Base-by-base conservation (phyloP, 352 stramenopile genomes). In the Globisporangium abappressorium region DNA sequence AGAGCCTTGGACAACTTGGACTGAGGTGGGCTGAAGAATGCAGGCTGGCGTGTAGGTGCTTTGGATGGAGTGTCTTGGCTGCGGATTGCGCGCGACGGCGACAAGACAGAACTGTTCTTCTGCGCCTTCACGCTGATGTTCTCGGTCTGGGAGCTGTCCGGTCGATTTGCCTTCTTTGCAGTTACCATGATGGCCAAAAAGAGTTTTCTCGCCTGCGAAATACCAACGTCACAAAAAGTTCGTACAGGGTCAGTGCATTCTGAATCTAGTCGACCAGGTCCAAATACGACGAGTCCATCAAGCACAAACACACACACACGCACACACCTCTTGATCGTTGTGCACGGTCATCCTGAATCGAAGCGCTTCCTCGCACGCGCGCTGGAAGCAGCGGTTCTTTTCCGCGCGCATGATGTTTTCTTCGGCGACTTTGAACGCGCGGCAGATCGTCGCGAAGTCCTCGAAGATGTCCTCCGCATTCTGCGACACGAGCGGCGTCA, bases 281-380 rank as follows among this genome's bases (percentile, higher is more conserved):
- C 36, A 46, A 24, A 24, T 41, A 15, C 18, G 38, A 18, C 20
- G 7, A 11, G 14, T n/a, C 34, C 26, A n/a, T 47, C 15, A 8
- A 14, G 18, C n/a, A 5, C 9, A 12, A 46, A 43, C 36, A 43
- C 11, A 26, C 24, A 26, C 24, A 26, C 24, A 26, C 24, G 24
- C 24, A 26, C 57, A 28, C 15, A 77, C 77, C 46, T 78, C 56
- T 9, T 68, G 64, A 22, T 81, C 68, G 4, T 53, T 79, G 24
- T 68, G 41, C 2, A 81, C 79, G 46, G 76, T 65, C 11, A 57
- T 41, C 7, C 30, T 53, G 51, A 78, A 86, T 11, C 68, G 70
- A n/a, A 68, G 58, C 0, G 82, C 84, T 34, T 93, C 76, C 0
- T 78, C 66, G 34, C 82, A 90, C 3, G 84, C 84, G 22, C 75